Base-by-base conservation (phyloP, 2,329 filamentous ascomycete species). In the Penicillium sp. region DNA sequence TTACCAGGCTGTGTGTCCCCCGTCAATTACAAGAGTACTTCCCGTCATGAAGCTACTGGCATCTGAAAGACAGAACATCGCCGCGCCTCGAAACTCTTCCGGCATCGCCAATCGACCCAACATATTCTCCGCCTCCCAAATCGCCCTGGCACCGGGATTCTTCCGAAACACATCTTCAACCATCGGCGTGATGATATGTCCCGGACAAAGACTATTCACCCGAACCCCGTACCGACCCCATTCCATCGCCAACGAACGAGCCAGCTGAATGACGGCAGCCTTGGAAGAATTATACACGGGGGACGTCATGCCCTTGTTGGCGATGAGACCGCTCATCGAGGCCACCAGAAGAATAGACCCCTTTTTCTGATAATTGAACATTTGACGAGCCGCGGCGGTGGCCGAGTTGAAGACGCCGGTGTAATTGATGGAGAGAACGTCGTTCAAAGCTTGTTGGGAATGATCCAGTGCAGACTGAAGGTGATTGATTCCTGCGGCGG, bases 121-220 rank as follows among this genome's bases (percentile, higher is more conserved):
- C 60, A 83, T 74, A 50, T 74, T 75, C 59, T 74, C 71, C 0
- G 62, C 59, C 49, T 73, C 70, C 72, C 72, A 75, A 5, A 63
- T 62, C 9, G 64, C 64, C 26, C 62, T 58, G 4, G 69, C 58
- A 60, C 90, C 86, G 0, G 89, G 89, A 56, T 81, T 86, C 54
- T 85, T 77, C 55, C 83, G 77, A 61, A 95, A 93, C 29, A 95
- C 78, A 49, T 81, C 79, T 64, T 88, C 81, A 1, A 91, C 87
- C 90, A 95, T 95, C 24, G 85, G 81, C 1, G 77, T 80, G 25
- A 79, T 67, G 39, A 80, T 78, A 50, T 80, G 76, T 0, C 76
- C 77, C 0, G 76, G 76, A 50, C 72, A 77, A 18, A 80, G 56
- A 13, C 71, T 74, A 55, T 81, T 81, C 9, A 81, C 77, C 2